phyloP scores from a whole-genome alignment of 1,284 basidiomycete genomes.

The Tilletia horrida region DNA sequence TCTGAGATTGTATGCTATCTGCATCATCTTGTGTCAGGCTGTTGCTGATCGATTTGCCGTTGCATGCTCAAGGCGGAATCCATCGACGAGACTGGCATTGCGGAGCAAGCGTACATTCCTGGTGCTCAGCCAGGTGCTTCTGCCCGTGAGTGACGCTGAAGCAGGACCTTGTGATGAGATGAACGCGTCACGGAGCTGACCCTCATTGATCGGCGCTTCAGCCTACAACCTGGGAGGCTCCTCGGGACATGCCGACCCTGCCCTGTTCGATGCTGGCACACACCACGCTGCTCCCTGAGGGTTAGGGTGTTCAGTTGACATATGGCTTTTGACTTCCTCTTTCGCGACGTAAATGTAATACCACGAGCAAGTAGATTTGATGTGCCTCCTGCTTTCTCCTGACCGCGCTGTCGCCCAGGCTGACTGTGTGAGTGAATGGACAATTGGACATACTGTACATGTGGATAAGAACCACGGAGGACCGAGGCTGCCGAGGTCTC shows the following conservation, averaged over 20 bases:
- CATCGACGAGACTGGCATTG: slow-evolving; percentile 66
- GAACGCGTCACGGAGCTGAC: not conserved
- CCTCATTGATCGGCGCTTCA: not conserved
- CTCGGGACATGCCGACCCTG: not conserved
- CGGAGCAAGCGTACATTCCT: slow-evolving; percentile 76
- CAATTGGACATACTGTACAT: too few relatives aligned
- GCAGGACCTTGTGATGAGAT: too few relatives aligned
- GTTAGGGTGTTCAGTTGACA: too few relatives aligned
- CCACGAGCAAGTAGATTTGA: too few relatives aligned
- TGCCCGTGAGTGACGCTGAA: slow-evolving; percentile 11
- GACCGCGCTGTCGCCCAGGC: too few relatives aligned
- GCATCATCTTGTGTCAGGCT: not conserved
- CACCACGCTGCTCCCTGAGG: slow-evolving; percentile 5
- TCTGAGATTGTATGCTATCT: not conserved
- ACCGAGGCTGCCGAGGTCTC: too few relatives aligned
- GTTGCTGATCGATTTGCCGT: not conserved
- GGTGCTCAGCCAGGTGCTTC: slow-evolving; percentile 56
- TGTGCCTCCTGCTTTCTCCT: too few relatives aligned
- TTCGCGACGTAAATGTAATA: too few relatives aligned
- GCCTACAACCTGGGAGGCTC: slow-evolving; percentile 23
- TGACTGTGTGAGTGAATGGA: too few relatives aligned
- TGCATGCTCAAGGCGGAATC: slow-evolving; percentile 56
- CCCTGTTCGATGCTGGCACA: slow-evolving; percentile 9
- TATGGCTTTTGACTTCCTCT: too few relatives aligned
- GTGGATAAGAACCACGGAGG: too few relatives aligned